Evolutionary conservation across 176 grass and related monocot genomes (phyloP).

Genomic region (Luzula sylvatica): DNA sequence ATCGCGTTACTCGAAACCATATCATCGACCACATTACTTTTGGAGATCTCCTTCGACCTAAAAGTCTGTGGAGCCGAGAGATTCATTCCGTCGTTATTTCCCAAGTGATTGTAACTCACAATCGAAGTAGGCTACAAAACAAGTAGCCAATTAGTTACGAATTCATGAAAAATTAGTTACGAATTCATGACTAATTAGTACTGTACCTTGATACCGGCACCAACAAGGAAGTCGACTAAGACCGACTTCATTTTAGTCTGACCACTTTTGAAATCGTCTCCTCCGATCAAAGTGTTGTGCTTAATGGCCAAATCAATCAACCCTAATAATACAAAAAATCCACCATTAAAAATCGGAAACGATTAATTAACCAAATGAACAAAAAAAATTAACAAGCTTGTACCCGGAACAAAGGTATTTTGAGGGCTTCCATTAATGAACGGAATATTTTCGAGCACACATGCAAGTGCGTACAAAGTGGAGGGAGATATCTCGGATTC

Average conservation of each 20-base stretch:
- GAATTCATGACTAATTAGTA: too few relatives aligned
- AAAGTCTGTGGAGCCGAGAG: conserved; percentile 95
- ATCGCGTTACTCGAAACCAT: conserved; percentile 97
- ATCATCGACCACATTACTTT: conserved; percentile 96
- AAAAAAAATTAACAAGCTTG: too few relatives aligned
- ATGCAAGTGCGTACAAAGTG: conserved; percentile 70
- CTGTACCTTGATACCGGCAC: conserved; percentile 93
- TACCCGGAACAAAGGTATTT: conserved; percentile 97
- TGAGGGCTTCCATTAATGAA: conserved; percentile 97
- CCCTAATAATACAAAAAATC: conserved; percentile 40
- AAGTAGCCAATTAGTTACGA: not conserved
- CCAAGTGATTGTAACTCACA: conserved; percentile 97
- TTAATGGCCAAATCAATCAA: conserved; percentile 92
- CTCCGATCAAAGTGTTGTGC: conserved; percentile 75
- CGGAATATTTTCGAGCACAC: conserved; percentile 69
- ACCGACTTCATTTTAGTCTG: conserved; percentile 99
- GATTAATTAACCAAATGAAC: too few relatives aligned
- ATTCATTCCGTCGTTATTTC: conserved; percentile 95
- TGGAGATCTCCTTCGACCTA: conserved; percentile 96
- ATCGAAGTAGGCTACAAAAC: conserved; percentile 75
- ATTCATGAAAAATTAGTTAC: not conserved
- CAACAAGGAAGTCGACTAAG: conserved; percentile 91
- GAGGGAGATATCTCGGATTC: conserved; percentile 84
- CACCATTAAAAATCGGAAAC: too few relatives aligned
- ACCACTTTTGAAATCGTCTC: conserved; percentile 98